Percentiles rank a stretch among this genome's conserved stretches.
These are phyloP conservation scores for Prunus yedoensis DNA, from an alignment of 331 rosid species.

Conservation along the genomic window DNA sequence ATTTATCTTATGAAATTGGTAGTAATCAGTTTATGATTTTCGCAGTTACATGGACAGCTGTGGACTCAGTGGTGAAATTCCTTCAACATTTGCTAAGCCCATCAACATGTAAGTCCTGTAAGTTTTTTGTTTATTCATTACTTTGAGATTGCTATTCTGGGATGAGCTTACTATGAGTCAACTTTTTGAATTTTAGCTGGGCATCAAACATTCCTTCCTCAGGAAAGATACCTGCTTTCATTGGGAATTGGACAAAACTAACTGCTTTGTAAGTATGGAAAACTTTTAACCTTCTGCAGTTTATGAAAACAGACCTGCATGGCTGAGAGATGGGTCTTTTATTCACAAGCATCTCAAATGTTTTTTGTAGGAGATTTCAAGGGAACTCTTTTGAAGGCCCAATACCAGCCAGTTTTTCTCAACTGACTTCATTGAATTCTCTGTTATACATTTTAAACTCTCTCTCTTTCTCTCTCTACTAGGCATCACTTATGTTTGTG, in stretches of 20 bases:
- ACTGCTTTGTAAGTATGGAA: conserved; percentile 42
- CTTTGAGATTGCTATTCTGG: conserved; percentile 2
- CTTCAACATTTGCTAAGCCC: conserved; percentile 54
- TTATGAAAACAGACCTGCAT: background rate
- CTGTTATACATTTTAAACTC: conserved; percentile 28
- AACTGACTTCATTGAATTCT: conserved; percentile 48
- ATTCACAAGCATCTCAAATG: conserved; percentile 6
- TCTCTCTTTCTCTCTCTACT: too few species aligned
- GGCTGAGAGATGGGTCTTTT: background rate
- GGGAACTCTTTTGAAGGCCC: conserved; percentile 76
- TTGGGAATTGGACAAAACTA: conserved; percentile 62
- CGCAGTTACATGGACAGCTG: conserved; percentile 68
- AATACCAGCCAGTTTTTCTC: conserved; percentile 58
- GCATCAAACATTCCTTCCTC: conserved; percentile 57
- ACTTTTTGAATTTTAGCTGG: conserved; percentile 40
- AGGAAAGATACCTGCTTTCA: conserved; percentile 69
- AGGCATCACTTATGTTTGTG: background rate
- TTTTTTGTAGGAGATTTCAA: conserved; percentile 52
- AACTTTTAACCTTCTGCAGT: background rate
- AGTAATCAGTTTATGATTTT: conserved; percentile 2
- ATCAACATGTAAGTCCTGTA: conserved; percentile 46
- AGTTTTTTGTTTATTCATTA: conserved; percentile 16
- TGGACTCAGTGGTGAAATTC: conserved; percentile 72
- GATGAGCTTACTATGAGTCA: background rate
- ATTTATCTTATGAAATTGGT: background rate